These are phyloP conservation scores for Kwoniella bestiolae DNA, from an alignment of 768 basidiomycete species.

Conservation along the genomic window DNA sequence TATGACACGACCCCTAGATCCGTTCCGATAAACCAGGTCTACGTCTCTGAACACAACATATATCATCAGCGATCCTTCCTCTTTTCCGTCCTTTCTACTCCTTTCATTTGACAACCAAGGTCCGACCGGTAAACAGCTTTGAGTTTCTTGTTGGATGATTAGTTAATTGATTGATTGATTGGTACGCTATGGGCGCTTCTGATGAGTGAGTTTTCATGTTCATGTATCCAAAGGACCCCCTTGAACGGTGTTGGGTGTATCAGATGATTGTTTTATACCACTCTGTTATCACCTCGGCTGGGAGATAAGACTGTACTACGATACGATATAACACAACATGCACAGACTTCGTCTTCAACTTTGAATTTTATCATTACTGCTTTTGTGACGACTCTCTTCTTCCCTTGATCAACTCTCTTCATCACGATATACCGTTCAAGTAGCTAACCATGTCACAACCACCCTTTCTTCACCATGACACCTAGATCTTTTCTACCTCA, in stretches of 20 bases:
- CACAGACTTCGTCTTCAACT: background rate
- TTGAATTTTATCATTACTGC: background rate
- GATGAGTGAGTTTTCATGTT: constrained; percentile 40
- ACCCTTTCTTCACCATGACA: constrained; percentile 31
- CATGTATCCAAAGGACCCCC: constrained; percentile 17
- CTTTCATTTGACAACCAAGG: background rate
- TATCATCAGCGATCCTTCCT: background rate
- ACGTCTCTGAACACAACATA: background rate
- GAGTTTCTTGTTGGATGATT: background rate
- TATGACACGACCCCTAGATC: background rate
- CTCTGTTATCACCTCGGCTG: background rate
- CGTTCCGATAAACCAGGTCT: background rate
- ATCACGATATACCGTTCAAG: background rate
- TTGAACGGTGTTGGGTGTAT: constrained; percentile 6
- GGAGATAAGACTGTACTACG: background rate
- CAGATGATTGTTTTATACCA: background rate
- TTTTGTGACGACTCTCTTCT: background rate
- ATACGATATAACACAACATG: background rate
- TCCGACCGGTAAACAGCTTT: background rate
- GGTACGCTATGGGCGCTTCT: constrained; percentile 37
- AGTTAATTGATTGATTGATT: background rate
- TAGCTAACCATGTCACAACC: constrained; percentile 8
- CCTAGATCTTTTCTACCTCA: constrained; percentile 57
- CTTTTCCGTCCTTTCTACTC: background rate
- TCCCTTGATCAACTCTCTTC: background rate